A percentile compares a stretch with the other conserved stretches of the same genome.
phyloP scores from a whole-genome alignment of 2,329 filamentous ascomycete species.

The Laburnicola sp. region DNA sequence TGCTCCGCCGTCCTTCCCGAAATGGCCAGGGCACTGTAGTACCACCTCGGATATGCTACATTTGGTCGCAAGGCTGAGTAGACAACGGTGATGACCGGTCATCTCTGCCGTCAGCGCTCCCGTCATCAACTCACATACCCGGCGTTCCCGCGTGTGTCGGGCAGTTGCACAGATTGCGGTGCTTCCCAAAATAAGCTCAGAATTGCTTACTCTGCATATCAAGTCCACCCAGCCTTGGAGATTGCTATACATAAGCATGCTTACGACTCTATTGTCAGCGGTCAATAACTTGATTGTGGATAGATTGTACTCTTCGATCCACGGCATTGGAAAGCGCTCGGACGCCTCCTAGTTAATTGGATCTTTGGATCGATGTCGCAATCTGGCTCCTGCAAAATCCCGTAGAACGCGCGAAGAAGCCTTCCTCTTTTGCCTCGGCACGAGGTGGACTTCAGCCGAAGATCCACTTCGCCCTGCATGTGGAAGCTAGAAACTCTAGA shows the following conservation, averaged over 20 bases:
- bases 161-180: conserved; percentile 10
- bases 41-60: conserved; percentile 15
- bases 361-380: not conserved
- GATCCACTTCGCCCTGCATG: not conserved
- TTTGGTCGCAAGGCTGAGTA: conserved; percentile 36
- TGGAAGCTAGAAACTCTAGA: conserved; percentile 1
- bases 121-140: conserved; percentile 15
- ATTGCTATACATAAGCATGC: conserved; percentile 11
- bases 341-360: not conserved
- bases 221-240: conserved; percentile 7
- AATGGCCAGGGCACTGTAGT: not conserved
- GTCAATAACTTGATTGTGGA: not conserved
- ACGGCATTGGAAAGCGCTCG: conserved; percentile 14
- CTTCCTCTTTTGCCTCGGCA: conserved; percentile 5
- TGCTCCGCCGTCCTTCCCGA: not conserved
- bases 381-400: conserved; percentile 1
- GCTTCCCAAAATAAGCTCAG: conserved; percentile 3
- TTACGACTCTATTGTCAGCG: not conserved
- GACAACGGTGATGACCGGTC: conserved; percentile 25
- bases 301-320: conserved; percentile 7
- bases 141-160: conserved; percentile 8
- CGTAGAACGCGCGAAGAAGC: conserved; percentile 10
- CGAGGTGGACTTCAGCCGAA: not conserved
- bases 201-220: not conserved
- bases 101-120: conserved; percentile 37